These are phyloP conservation scores for Protostelium mycophagum DNA, from an alignment of 78 protist genomes.

Conservation along the genomic window DNA sequence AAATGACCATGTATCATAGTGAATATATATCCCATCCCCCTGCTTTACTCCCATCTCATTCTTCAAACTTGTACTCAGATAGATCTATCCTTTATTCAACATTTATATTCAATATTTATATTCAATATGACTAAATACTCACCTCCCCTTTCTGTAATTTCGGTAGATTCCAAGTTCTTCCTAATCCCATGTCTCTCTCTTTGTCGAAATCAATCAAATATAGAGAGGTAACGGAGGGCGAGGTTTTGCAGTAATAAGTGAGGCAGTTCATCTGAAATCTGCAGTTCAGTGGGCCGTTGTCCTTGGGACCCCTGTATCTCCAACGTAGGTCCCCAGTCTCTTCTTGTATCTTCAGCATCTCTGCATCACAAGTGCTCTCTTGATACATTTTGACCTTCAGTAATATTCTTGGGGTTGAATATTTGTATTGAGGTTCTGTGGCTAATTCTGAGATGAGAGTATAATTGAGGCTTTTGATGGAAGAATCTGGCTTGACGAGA, in stretches of 20 bases:
- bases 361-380: neutral
- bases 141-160: constrained; percentile 19
- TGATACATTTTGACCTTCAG: neutral
- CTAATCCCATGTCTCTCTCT: constrained; percentile 60
- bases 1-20: neutral
- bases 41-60: neutral
- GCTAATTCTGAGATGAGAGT: constrained; percentile 26
- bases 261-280: constrained; percentile 15
- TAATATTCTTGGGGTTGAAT: constrained; percentile 28
- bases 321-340: constrained; percentile 7
- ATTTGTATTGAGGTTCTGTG: neutral
- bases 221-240: neutral
- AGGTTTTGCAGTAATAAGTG: constrained; percentile 3
- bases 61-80: neutral
- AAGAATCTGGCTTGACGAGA: neutral
- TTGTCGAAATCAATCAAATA: constrained; percentile 16
- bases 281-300: constrained; percentile 13
- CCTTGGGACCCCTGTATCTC: constrained; percentile 1
- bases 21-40: neutral
- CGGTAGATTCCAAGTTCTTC: constrained; percentile 31
- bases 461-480: constrained; percentile 24
- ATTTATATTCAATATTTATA: too few species aligned
- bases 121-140: neutral
- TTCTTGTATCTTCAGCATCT: neutral
- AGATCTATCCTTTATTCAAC: neutral